Base-by-base conservation (phyloP, 2,329 filamentous ascomycete species). In the Cladobotryum protrusum region DNA sequence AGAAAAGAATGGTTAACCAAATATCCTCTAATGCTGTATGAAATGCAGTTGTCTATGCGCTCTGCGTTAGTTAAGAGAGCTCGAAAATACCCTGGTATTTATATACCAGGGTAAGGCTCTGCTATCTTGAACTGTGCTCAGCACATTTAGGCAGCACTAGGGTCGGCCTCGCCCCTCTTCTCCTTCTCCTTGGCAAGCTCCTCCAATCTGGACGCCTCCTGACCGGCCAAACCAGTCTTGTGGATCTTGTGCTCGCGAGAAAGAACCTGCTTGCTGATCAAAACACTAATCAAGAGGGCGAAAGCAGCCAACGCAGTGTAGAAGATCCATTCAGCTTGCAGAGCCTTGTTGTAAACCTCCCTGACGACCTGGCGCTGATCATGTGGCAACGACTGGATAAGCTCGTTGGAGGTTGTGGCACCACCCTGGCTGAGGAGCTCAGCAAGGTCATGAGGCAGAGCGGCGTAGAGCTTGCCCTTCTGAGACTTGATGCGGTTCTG, bases 401-500 rank as follows among this genome's bases (percentile, higher is more conserved):
- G 60, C 17, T 75, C 70, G 1, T 84, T 78, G 59, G 79, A 82
- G 17, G 85, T 76, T 14, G 81, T 76, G 34, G 85, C 81, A 50
- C 76, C 73, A 55, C 71, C 68, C 14, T 83, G 82, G 3, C 78
- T 75, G 5, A 88, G 73, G 19, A 71, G 59, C 3, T 63, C 57
- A 1, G 81, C 81, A 1, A 75, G 67, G 2, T 76, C 61, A 0
- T 67, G 67, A 0, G 77, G 77, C 0, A 87, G 72, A 3, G 75
- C 65, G 29, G 67, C 58, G 18, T 68, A 64, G 32, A 87, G 73
- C 8, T 61, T 60, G 4, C 67, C 60, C 24, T 75, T 71, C 57
- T 81, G 77, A 43, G 71, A 72, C 55, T 80, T 68, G 82, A 89
- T 87, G 52, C 77, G 70, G 63, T 91, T 90, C 66, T 89, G 83